Conservation (phyloP, 495 filamentous ascomycete species). For the Xylaria intraflava region DNA sequence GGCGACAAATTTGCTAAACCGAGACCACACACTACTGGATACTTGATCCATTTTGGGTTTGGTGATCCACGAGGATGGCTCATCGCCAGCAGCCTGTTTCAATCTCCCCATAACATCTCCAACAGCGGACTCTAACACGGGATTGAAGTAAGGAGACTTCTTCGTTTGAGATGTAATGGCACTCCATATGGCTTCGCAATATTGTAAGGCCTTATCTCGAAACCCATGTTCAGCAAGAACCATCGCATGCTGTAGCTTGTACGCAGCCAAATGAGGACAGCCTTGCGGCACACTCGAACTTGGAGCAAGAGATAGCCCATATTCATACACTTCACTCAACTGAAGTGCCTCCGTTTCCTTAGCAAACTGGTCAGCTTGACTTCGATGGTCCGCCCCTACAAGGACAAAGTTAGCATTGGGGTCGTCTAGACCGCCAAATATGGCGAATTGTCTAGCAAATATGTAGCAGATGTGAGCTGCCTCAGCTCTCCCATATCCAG, state of each 20-base stretch:
- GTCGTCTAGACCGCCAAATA: slow-evolving; percentile 83
- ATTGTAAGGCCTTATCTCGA: slow-evolving; percentile 75
- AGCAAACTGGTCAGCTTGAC: slow-evolving; percentile 56
- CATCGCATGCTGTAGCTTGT: slow-evolving; percentile 82
- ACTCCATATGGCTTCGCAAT: slow-evolving; percentile 79
- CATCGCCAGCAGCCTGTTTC: slow-evolving; percentile 74
- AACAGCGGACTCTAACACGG: slow-evolving; percentile 60
- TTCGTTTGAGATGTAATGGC: slow-evolving; percentile 76
- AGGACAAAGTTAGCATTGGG: slow-evolving; percentile 69
- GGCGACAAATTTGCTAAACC: slow-evolving; percentile 89
- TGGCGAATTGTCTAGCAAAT: slow-evolving; percentile 49
- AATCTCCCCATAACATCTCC: slow-evolving; percentile 80
- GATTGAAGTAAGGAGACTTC: slow-evolving; percentile 76
- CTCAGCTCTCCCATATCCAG: slow-evolving; percentile 78
- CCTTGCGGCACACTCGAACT: slow-evolving; percentile 48
- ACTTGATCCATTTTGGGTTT: slow-evolving; percentile 94
- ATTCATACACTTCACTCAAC: slow-evolving; percentile 91
- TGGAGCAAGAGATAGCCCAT: slow-evolving; percentile 60
- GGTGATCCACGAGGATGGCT: slow-evolving; percentile 67
- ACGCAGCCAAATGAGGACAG: slow-evolving; percentile 74
- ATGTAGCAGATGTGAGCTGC: slow-evolving; percentile 83
- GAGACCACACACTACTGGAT: slow-evolving; percentile 76
- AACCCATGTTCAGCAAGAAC: slow-evolving; percentile 77
- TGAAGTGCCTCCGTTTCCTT: slow-evolving; percentile 77
- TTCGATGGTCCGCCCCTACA: slow-evolving; percentile 72